Conservation (phyloP, 225 moss, liverwort and hornwort genomes). For the Sphagnum tenellum region DNA sequence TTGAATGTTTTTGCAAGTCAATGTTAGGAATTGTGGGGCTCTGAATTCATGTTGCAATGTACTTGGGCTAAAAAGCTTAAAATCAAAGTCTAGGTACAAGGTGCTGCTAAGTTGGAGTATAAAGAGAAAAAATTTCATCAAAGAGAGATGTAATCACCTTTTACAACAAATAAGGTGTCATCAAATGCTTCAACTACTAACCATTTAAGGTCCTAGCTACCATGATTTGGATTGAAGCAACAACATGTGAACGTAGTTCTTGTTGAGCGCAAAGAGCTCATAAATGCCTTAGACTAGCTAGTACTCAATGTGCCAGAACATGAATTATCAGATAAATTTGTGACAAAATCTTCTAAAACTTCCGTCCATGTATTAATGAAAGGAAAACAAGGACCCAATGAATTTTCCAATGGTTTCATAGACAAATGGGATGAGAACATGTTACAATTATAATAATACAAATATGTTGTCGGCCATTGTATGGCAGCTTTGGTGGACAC, state of each 20-base stretch:
- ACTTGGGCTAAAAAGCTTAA: no score
- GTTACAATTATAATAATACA: conserved; percentile 44
- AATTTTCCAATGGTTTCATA: conserved; percentile 8
- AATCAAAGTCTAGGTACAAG: background rate
- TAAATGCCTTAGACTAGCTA: conserved; percentile 68
- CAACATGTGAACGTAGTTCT: conserved; percentile 47
- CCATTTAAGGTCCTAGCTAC: conserved; percentile 38
- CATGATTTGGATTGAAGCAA: conserved; percentile 52
- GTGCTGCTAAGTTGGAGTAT: conserved; percentile 4
- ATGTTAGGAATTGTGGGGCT: no score
- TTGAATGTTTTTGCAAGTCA: no score
- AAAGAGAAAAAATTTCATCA: conserved; percentile 3
- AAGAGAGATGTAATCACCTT: background rate
- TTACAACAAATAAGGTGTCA: conserved; percentile 2
- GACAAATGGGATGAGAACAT: conserved; percentile 14
- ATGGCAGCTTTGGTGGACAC: conserved; percentile 40
- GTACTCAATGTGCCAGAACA: conserved; percentile 69
- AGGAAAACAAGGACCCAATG: conserved; percentile 20
- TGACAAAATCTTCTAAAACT: conserved; percentile 67
- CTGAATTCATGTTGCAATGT: no score
- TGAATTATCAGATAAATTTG: conserved; percentile 59
- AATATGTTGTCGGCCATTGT: conserved; percentile 47
- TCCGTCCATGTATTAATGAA: conserved; percentile 81
- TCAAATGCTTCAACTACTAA: conserved; percentile 15
- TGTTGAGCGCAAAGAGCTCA: conserved; percentile 35